Base-by-base conservation (phyloP, 306 rosid genomes). In the Purshia tridentata region DNA sequence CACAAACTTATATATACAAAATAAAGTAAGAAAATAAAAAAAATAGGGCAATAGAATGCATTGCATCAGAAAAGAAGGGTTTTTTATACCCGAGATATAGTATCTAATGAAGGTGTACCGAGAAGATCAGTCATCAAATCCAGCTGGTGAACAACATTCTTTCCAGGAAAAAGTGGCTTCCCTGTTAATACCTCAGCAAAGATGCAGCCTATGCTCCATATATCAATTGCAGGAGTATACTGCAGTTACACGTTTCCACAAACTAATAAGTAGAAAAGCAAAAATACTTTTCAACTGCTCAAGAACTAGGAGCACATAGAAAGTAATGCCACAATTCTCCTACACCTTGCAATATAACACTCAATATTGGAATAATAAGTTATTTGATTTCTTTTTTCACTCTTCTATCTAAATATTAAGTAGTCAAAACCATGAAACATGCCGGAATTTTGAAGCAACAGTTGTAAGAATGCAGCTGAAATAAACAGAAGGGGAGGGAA, bases 181-280 rank as follows among this genome's bases (percentile, higher is more conserved):
- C 98, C 97, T 6, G 88, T 87, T 64, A 93, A 82, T 72, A 88
- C 96, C 80, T 93, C 97, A 44, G 98, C 97, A 77, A 93, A 93
- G 72, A 93, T 93, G 85, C 97, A 93, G 65, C 98, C 98, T 78
- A 93, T 91, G 65, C 97, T 86, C 98, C 98, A 93, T 57, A 93
- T 85, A 82, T 93, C 98, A 81, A 93, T 93, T 50, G 98, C 97
- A 39, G 97, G 92, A n/a, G 98, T 93, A 84, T 93, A 93, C 98
- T 93, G 88, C 74, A 83, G 49, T 75, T 67, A 78, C 35, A 83
- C 45, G 35, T 42, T 59, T 73, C 48, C 19, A 15, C 2, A 41
- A 39, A 40, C 40, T 19, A 65, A 50, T 69, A 65, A 41, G 70
- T 42, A 53, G 66, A 40, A 11, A 46, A 74, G 16, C n/a, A 29